These are phyloP conservation scores for Coemansia sp. DNA, from an alignment of 192 early-diverging fungal genomes.

Conservation along the genomic window DNA sequence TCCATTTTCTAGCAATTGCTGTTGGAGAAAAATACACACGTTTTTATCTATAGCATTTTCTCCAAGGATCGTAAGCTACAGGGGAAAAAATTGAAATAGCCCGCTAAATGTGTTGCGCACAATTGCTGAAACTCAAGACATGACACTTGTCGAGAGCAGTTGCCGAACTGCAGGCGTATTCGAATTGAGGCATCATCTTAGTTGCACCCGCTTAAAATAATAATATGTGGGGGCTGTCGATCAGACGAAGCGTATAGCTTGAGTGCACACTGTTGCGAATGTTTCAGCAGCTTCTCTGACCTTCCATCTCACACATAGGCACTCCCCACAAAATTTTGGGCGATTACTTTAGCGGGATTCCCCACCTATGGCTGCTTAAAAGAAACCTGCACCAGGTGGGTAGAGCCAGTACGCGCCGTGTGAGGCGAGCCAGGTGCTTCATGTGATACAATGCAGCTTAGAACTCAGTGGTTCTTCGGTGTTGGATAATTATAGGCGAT, in stretches of 20 bases:
- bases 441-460: background rate
- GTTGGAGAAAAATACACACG: background rate
- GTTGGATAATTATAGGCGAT: background rate
- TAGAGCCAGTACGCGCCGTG: background rate
- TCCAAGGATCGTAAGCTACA: background rate
- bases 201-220: background rate
- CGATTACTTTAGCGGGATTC: background rate
- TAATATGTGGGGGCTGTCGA: background rate
- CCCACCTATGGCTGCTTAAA: background rate
- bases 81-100: background rate
- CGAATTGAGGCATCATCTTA: background rate
- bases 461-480: background rate
- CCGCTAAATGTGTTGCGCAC: background rate
- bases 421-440: background rate
- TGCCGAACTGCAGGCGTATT: background rate
- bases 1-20: background rate
- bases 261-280: background rate
- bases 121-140: background rate
- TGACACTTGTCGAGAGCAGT: background rate
- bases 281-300: slow-evolving; percentile 6
- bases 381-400: background rate
- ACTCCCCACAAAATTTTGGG: background rate
- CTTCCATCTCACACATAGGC: background rate
- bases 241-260: background rate
- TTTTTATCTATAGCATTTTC: background rate